Percentiles rank a stretch among this genome's conserved stretches.
phyloP scores from a whole-genome alignment of 805 yeast species.

The Candida germanica region DNA sequence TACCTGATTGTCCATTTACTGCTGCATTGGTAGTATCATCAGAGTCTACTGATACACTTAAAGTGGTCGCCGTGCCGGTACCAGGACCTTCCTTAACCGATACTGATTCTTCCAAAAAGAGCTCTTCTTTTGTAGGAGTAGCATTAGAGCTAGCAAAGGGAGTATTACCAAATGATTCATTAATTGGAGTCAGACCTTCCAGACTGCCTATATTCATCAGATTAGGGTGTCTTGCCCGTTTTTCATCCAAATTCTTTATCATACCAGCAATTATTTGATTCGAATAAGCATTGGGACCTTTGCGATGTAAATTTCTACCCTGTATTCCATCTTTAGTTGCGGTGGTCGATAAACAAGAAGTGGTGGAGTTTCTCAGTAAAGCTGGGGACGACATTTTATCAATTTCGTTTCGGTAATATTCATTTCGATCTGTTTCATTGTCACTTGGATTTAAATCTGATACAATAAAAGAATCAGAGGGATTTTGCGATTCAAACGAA shows the following conservation, averaged over 20 bases:
- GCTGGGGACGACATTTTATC: slow-evolving; percentile 44
- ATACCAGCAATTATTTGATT: slow-evolving; percentile 23
- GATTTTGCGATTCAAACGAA: slow-evolving; percentile 2
- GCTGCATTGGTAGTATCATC: slow-evolving; percentile 28
- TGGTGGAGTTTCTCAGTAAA: slow-evolving; percentile 56
- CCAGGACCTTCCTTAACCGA: not conserved
- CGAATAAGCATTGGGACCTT: slow-evolving; percentile 36
- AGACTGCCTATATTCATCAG: not conserved
- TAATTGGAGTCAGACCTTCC: slow-evolving; percentile 3
- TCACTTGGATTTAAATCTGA: slow-evolving; percentile 3
- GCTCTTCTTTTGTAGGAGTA: slow-evolving; percentile 1
- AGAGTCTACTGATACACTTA: slow-evolving; percentile 19
- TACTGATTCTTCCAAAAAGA: not conserved
- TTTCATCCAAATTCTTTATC: slow-evolving; percentile 9
- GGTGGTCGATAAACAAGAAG: slow-evolving; percentile 67
- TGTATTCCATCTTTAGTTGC: slow-evolving; percentile 75
- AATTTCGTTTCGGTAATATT: no score
- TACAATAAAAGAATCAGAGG: not conserved
- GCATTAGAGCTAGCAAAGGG: slow-evolving; percentile 1
- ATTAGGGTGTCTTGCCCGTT: not conserved
- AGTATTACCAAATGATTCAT: slow-evolving; percentile 1
- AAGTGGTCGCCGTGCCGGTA: not conserved
- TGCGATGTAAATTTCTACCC: slow-evolving; percentile 54
- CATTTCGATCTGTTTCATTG: slow-evolving; percentile 2
- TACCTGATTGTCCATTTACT: slow-evolving; percentile 24